Evolutionary conservation across 495 filamentous ascomycete genomes (phyloP).

Genomic region (Margaritispora aquatica): DNA sequence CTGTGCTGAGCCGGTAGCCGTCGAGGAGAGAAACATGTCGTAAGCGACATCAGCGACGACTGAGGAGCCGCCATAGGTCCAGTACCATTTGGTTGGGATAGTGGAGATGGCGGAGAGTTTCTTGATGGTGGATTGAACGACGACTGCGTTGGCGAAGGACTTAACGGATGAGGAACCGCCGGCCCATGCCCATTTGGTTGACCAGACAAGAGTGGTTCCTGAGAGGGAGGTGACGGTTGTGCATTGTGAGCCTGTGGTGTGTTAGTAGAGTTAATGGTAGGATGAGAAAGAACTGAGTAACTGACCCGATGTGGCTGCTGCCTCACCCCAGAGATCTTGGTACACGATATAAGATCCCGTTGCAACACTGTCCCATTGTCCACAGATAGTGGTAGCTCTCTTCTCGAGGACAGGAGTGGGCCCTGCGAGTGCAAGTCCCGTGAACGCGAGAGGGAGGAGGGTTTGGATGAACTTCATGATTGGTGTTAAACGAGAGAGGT

Average conservation of each 20-base stretch:
- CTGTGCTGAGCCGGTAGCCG: constrained; percentile 36
- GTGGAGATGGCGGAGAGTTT: constrained; percentile 41
- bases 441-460: constrained; percentile 22
- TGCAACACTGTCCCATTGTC: constrained; percentile 38
- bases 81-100: constrained; percentile 48
- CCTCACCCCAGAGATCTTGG: constrained; percentile 48
- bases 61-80: constrained; percentile 48
- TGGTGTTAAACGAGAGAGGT: not conserved
- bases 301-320: constrained; percentile 33
- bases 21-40: constrained; percentile 54
- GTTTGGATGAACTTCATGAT: constrained; percentile 11
- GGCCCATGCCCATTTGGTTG: constrained; percentile 51
- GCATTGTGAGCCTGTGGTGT: constrained; percentile 46
- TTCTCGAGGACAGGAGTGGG: constrained; percentile 36
- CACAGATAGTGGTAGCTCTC: constrained; percentile 41
- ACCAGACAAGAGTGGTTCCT: constrained; percentile 45
- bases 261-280: constrained; percentile 36
- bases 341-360: constrained; percentile 46
- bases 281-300: constrained; percentile 37
- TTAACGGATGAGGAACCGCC: constrained; percentile 48
- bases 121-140: constrained; percentile 35
- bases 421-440: constrained; percentile 30
- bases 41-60: constrained; percentile 61
- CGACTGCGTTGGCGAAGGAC: constrained; percentile 50
- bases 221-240: constrained; percentile 42